Evolutionary conservation across 305 asterid species (phyloP), one percentile per base, ranked within the genome.

Genomic region (Plantago coronopus): DNA sequence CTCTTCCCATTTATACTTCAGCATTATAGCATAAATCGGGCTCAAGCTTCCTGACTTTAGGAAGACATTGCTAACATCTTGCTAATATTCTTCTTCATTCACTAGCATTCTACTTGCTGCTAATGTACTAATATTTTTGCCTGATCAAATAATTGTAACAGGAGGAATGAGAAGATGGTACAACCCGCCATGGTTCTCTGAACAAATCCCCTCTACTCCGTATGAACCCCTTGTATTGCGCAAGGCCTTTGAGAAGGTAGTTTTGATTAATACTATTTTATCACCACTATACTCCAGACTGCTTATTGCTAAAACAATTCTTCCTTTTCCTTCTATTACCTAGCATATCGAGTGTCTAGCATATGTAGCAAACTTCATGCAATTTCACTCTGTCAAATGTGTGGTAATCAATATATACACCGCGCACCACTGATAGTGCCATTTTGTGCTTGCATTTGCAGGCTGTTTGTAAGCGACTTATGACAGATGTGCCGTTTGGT

Each of bases 401-500:
- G 7, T 31, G 38, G 5, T 31, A 4, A 31, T 31, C 7, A 10
- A 31, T 10, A 31, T 31, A 31, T 10, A 31, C 38, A 31, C 7
- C 38, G 1, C 7, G 38, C 7, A 31, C 7, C 38, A 31, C 38
- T 31, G 9, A 4, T 0, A 31, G 38, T 31, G 38, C 7, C 38
- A 31, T 67, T 57, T 51, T 55, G 44, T 62, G 64, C 48, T 69
- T 53, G 27, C 11, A 51, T 54, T 70, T 79, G 72, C 86, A 91
- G 99, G 97, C 97, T 71, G 97, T 94, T 65, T 65, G 73, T 49
- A 94, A 94, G 85, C 81, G 99, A 76, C 90, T 90, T 51, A 94
- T 90, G 99, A 79, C 99, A 48, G 97, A 94, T 80, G 99, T 94
- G 42, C 99, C 99, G 59, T 94, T 94, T 80, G 99, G 99, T 62